Conservation (phyloP, 306 rosid species). For the Carpinus viminea region DNA sequence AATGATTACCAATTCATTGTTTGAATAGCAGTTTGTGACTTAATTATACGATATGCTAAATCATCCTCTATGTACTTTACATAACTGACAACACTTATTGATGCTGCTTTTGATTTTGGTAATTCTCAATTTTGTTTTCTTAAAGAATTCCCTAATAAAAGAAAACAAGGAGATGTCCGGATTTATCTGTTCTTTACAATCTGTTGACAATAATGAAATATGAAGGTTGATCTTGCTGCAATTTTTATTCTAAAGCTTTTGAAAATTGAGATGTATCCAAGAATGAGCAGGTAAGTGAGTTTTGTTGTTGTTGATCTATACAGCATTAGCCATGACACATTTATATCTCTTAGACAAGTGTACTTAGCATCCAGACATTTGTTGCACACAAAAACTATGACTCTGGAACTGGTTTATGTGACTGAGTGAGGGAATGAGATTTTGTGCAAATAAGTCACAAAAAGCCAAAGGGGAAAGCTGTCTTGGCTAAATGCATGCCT, state of each 20-base stretch:
- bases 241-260: background rate
- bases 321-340: background rate
- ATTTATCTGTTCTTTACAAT: slow-evolving; percentile 5
- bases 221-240: background rate
- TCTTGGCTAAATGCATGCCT: background rate
- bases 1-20: background rate
- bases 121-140: background rate
- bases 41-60: background rate
- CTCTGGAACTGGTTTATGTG: background rate
- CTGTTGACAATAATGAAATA: background rate
- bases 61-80: too few species aligned
- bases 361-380: slow-evolving; percentile 4
- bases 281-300: slow-evolving; percentile 4
- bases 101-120: background rate
- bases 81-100: background rate
- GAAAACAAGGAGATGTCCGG: background rate
- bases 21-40: too few species aligned
- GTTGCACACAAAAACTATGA: background rate
- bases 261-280: background rate
- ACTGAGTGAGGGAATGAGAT: background rate
- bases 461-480: background rate
- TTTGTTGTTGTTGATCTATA: background rate
- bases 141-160: background rate
- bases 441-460: background rate
- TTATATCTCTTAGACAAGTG: background rate